Evolutionary conservation across 495 filamentous ascomycete species (phyloP).

Genomic region (Lophiostoma macrostomum): DNA sequence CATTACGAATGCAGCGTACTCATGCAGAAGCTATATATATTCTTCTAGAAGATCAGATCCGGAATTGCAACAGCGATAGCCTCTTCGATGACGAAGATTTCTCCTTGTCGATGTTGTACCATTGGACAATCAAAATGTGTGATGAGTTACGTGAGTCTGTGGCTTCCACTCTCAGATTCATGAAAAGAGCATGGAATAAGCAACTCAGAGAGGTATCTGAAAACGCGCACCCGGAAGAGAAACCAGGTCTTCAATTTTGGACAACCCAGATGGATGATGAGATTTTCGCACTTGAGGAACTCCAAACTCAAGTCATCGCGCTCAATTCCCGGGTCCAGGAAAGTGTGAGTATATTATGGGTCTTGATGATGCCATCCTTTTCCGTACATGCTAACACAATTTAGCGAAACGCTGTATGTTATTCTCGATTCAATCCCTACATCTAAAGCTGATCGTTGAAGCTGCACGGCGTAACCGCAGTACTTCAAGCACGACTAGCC

Average conservation of each 20-base stretch:
- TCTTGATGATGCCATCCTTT: too few relatives aligned
- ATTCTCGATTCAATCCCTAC: too few relatives aligned
- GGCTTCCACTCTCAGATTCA: not conserved
- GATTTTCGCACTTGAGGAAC: not conserved
- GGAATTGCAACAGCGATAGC: not conserved
- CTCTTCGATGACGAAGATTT: conserved; percentile 3
- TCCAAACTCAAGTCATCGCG: not conserved
- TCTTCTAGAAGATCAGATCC: not conserved
- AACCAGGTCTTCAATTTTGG: not conserved
- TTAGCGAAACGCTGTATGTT: too few relatives aligned
- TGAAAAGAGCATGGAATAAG: not conserved
- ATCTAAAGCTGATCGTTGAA: not conserved
- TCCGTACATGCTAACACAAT: too few relatives aligned
- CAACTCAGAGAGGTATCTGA: not conserved
- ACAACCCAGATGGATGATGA: not conserved
- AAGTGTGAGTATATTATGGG: not conserved
- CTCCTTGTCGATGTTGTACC: not conserved
- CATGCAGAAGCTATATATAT: not conserved
- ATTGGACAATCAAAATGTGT: not conserved
- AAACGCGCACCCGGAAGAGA: not conserved
- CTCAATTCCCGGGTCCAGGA: not conserved
- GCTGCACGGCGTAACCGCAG: conserved; percentile 1
- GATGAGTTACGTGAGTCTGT: not conserved
- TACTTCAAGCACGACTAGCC: not conserved
- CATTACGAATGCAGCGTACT: not conserved